Conservation (phyloP, 352 stramenopile species). For the Pythium insidiosum region DNA sequence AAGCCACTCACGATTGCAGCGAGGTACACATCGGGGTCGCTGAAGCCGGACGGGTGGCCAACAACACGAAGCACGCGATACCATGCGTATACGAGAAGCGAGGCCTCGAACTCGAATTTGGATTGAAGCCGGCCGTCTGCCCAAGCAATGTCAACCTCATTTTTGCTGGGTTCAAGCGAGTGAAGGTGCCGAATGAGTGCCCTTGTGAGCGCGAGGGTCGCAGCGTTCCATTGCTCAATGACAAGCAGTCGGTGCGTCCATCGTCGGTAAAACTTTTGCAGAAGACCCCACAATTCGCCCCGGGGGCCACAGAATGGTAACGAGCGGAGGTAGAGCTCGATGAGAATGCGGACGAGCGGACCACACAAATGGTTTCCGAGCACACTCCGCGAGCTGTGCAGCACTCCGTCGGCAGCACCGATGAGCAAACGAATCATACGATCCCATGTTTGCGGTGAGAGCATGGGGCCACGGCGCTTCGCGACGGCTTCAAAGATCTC, state of each 20-base stretch:
- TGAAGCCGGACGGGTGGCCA: constrained; percentile 72
- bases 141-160: constrained; percentile 72
- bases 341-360: constrained; percentile 64
- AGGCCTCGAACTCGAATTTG: constrained; percentile 65
- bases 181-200: constrained; percentile 70
- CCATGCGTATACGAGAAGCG: constrained; percentile 76
- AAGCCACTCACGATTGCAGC: constrained; percentile 47
- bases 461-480: constrained; percentile 45
- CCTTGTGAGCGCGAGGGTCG: constrained; percentile 63
- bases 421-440: constrained; percentile 74
- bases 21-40: constrained; percentile 79
- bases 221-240: constrained; percentile 82
- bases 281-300: constrained; percentile 64
- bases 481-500: constrained; percentile 72
- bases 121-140: constrained; percentile 52
- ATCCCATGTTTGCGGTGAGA: constrained; percentile 79
- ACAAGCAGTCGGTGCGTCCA: constrained; percentile 84
- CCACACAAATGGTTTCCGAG: constrained; percentile 71
- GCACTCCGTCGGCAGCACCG: constrained; percentile 60
- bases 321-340: constrained; percentile 74
- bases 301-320: constrained; percentile 57
- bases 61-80: constrained; percentile 79
- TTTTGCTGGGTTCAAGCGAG: constrained; percentile 25
- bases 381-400: constrained; percentile 66
- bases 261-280: constrained; percentile 82